A percentile compares a stretch with the other conserved stretches of the same genome.
Evolutionary conservation across 1,284 basidiomycete genomes (phyloP).

Genomic region (Cystobasidium slooffiae): DNA sequence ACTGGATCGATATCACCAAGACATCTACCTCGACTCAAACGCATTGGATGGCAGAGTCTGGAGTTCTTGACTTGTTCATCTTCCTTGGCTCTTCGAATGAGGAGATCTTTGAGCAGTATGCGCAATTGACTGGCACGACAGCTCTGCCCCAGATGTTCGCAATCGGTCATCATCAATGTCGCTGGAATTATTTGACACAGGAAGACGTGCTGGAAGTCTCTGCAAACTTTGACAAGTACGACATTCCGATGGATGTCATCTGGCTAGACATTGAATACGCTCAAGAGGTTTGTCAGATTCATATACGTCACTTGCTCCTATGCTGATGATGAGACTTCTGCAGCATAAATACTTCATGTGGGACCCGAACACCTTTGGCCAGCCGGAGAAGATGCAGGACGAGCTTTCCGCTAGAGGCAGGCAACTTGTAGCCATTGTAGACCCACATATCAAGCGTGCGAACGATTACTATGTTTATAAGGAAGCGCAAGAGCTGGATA

Average conservation of each 20-base stretch:
- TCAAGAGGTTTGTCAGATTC: conserved; percentile 31
- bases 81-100: conserved; percentile 84
- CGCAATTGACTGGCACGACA: conserved; percentile 79
- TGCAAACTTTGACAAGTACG: conserved; percentile 83
- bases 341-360: conserved; percentile 98
- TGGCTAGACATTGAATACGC: conserved; percentile 97
- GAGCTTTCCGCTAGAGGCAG: conserved; percentile 82
- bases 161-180: conserved; percentile 93
- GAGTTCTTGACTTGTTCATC: conserved; percentile 91
- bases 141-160: conserved; percentile 88
- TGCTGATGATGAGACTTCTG: background rate
- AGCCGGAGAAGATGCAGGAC: conserved; percentile 89
- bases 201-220: conserved; percentile 88
- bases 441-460: conserved; percentile 91
- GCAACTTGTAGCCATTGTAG: conserved; percentile 95
- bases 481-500: conserved; percentile 75
- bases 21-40: conserved; percentile 69
- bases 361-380: conserved; percentile 88
- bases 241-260: conserved; percentile 94
- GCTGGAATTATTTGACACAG: conserved; percentile 96
- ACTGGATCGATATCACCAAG: conserved; percentile 84
- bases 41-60: conserved; percentile 97
- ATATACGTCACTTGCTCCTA: background rate
- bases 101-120: conserved; percentile 83
- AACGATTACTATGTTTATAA: conserved; percentile 82